Conservation (phyloP, 176 grass and related monocot genomes). For the Oryza nivara region DNA sequence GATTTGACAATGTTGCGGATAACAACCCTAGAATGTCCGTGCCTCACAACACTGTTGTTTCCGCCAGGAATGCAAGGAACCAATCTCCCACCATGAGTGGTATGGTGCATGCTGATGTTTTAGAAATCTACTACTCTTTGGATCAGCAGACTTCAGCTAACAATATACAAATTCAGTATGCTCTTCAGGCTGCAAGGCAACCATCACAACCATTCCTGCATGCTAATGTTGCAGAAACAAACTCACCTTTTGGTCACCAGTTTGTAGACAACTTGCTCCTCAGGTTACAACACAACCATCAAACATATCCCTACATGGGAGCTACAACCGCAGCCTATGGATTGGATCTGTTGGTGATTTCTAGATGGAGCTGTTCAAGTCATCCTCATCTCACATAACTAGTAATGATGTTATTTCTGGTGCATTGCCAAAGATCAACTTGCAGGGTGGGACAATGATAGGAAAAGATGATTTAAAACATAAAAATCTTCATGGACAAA, state of each 20-base stretch:
- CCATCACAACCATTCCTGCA: neutral
- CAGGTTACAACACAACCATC: neutral
- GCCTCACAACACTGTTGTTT: neutral
- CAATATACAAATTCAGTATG: neutral
- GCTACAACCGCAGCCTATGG: neutral
- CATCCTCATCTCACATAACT: neutral
- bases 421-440: slow-evolving; percentile 1
- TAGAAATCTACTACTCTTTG: neutral
- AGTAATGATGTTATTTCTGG: neutral
- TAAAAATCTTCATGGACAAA: neutral
- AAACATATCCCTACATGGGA: neutral
- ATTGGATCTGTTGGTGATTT: neutral
- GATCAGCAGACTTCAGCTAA: neutral
- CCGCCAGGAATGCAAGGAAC: neutral
- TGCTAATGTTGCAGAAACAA: neutral
- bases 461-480: neutral
- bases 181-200: neutral
- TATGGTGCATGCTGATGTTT: neutral
- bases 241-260: neutral
- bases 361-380: neutral
- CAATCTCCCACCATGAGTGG: neutral
- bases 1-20: neutral
- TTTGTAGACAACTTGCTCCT: neutral
- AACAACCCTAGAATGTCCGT: neutral
- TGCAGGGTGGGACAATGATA: neutral